A percentile compares a stretch with the other conserved stretches of the same genome.
phyloP scores from a whole-genome alignment of 176 grass and related monocot genomes.

The Oryza nivara region DNA sequence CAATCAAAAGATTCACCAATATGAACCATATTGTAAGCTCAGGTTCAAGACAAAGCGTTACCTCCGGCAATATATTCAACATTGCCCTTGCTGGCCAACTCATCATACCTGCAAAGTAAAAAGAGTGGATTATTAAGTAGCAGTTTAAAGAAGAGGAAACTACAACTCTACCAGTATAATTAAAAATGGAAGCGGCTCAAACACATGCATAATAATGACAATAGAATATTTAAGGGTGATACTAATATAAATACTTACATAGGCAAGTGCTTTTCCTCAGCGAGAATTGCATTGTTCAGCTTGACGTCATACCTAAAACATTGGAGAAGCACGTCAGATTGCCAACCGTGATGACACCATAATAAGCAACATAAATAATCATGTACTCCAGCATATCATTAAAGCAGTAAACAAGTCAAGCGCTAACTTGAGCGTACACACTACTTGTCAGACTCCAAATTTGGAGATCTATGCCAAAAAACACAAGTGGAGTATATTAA shows the following conservation, averaged over 20 bases:
- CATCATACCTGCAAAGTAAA: conserved; percentile 68
- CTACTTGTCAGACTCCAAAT: background rate
- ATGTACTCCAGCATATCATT: conserved; percentile 1
- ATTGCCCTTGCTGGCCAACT: conserved; percentile 77
- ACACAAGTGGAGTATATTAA: background rate
- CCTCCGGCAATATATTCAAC: conserved; percentile 98
- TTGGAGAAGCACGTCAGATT: conserved; percentile 25
- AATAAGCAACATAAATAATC: conserved; percentile 6
- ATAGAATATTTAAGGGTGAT: background rate
- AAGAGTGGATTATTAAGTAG: background rate
- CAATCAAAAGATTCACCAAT: conserved; percentile 25
- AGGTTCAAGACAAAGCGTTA: conserved; percentile 38
- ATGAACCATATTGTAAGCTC: background rate
- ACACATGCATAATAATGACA: background rate
- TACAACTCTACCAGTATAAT: too few species aligned
- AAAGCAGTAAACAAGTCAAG: background rate
- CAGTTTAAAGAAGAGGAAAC: background rate
- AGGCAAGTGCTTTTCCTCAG: conserved; percentile 82
- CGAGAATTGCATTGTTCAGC: conserved; percentile 88
- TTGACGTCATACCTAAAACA: conserved; percentile 81
- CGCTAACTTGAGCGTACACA: background rate
- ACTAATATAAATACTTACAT: conserved; percentile 59
- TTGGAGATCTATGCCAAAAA: background rate
- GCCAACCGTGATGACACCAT: conserved; percentile 18
- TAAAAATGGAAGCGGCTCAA: too few species aligned